Evolutionary conservation across 148 eudicot species (phyloP).

Genomic region (Dysphania ambrosioides): DNA sequence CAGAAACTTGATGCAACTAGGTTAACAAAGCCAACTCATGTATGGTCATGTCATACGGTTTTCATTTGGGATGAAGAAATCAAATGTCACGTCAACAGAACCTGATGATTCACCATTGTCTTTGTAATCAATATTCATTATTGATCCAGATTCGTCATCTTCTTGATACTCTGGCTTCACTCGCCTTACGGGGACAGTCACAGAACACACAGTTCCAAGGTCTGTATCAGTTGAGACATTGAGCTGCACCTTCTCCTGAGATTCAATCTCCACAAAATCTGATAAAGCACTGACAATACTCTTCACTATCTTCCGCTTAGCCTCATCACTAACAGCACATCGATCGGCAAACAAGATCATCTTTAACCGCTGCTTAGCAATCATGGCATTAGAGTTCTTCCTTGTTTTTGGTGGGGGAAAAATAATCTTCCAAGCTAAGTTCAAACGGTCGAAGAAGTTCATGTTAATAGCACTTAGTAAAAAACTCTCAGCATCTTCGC

Average conservation of each 20-base stretch:
- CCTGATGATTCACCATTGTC: constrained; percentile 79
- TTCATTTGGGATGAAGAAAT: constrained; percentile 77
- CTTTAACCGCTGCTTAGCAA: constrained; percentile 89
- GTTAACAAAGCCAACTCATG: not conserved
- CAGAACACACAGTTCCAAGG: constrained; percentile 89
- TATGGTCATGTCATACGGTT: constrained; percentile 28
- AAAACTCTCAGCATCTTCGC: constrained; percentile 68
- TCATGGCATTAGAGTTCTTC: constrained; percentile 67
- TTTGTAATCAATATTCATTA: constrained; percentile 80
- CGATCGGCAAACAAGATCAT: constrained; percentile 97
- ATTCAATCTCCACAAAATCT: constrained; percentile 90
- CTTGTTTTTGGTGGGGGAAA: constrained; percentile 58
- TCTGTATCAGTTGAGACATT: constrained; percentile 73
- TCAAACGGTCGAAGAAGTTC: constrained; percentile 82
- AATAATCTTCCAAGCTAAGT: constrained; percentile 89
- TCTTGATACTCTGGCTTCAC: constrained; percentile 82
- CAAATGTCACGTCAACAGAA: constrained; percentile 87
- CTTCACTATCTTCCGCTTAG: constrained; percentile 83
- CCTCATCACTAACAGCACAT: constrained; percentile 94
- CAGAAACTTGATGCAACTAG: constrained; percentile 10
- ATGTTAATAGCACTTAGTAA: constrained; percentile 66
- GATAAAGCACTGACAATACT: constrained; percentile 73
- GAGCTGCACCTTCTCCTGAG: constrained; percentile 83
- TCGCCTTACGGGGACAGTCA: constrained; percentile 89
- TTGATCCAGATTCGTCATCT: constrained; percentile 60